These are phyloP conservation scores for Neonectria punicea DNA, from an alignment of 2,329 filamentous ascomycete species.

Conservation along the genomic window DNA sequence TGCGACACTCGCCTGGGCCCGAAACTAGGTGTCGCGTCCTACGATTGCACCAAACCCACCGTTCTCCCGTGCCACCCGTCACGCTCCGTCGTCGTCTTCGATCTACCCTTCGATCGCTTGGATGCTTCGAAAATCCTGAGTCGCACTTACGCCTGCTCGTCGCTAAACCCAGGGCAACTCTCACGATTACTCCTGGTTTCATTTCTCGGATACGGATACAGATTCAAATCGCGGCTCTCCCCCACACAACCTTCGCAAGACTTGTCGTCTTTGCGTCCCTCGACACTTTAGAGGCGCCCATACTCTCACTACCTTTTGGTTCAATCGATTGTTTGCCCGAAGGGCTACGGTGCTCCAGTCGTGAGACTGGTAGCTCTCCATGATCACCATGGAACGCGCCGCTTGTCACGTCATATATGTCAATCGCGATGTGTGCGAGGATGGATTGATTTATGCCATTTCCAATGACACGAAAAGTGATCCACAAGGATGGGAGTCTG, in stretches of 20 bases:
- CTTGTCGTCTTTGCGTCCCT: slow-evolving; percentile 30
- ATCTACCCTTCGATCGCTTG: slow-evolving; percentile 23
- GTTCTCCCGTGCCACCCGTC: slow-evolving; percentile 27
- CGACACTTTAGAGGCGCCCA: slow-evolving; percentile 24
- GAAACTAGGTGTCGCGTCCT: slow-evolving; percentile 31
- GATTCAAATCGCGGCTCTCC: slow-evolving; percentile 1
- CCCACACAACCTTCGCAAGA: slow-evolving; percentile 11
- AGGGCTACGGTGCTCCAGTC: slow-evolving; percentile 69
- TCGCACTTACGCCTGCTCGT: slow-evolving; percentile 28
- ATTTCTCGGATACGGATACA: slow-evolving; percentile 8
- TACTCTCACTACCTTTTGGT: slow-evolving; percentile 31
- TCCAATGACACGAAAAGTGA: slow-evolving; percentile 26
- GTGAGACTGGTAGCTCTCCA: slow-evolving; percentile 68
- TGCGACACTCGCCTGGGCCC: slow-evolving; percentile 27
- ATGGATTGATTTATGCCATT: slow-evolving; percentile 53
- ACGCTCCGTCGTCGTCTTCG: slow-evolving; percentile 23
- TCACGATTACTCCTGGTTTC: not conserved
- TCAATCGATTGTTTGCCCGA: slow-evolving; percentile 40
- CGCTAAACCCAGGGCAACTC: slow-evolving; percentile 8
- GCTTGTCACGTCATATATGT: slow-evolving; percentile 70
- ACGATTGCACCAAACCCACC: slow-evolving; percentile 34
- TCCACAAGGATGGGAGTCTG: slow-evolving; percentile 48
- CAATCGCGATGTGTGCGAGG: slow-evolving; percentile 62
- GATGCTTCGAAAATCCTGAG: slow-evolving; percentile 34
- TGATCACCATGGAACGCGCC: slow-evolving; percentile 67